A percentile compares a stretch with the other conserved stretches of the same genome.
These are phyloP conservation scores for Kluyveromyces siamensis DNA, from an alignment of 805 yeast genomes.

Conservation along the genomic window DNA sequence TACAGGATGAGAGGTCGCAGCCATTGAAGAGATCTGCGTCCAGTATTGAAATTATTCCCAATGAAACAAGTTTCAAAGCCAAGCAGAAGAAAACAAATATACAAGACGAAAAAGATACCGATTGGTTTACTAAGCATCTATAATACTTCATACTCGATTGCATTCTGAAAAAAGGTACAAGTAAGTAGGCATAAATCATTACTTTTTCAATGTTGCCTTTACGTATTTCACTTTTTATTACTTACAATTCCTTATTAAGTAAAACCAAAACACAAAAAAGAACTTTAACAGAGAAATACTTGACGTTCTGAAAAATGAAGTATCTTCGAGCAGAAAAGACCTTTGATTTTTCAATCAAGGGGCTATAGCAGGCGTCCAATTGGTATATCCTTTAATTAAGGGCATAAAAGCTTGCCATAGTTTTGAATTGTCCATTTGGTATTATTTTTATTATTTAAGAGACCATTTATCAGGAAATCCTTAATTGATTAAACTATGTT, in stretches of 20 bases:
- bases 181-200: no score
- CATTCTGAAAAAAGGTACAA: no score
- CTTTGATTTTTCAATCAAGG: no score
- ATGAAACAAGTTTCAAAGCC: not conserved
- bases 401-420: no score
- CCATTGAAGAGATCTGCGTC: slow-evolving; percentile 12
- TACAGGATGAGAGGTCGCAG: slow-evolving; percentile 3
- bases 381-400: no score
- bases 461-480: not conserved
- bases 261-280: slow-evolving; percentile 2
- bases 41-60: slow-evolving; percentile 11
- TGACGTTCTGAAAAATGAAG: no score
- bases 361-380: no score
- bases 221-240: not conserved
- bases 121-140: slow-evolving; percentile 4
- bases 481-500: slow-evolving; percentile 10
- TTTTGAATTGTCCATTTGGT: no score
- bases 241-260: not conserved
- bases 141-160: not conserved
- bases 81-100: not conserved
- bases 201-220: not conserved
- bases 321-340: no score
- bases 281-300: not conserved
- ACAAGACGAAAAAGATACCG: slow-evolving; percentile 2
- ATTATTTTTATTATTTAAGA: no score